Evolutionary conservation across 2,329 filamentous ascomycete species (phyloP).

Genomic region (Venturia aucupariae): DNA sequence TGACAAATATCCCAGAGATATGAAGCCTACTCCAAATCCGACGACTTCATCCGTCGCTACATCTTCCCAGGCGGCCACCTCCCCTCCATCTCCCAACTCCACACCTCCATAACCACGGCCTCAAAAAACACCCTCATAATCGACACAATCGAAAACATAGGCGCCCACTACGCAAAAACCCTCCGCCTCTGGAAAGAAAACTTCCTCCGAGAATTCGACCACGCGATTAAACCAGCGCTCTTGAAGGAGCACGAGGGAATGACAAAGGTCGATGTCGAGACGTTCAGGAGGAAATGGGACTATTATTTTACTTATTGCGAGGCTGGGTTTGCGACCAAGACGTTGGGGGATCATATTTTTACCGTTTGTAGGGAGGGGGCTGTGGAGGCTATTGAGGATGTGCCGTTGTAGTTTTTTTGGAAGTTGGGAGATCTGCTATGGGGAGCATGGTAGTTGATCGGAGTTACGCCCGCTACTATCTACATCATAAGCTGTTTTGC

Average conservation of each 20-base stretch:
- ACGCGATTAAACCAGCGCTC: slow-evolving; percentile 51
- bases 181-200: slow-evolving; percentile 58
- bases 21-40: slow-evolving; percentile 54
- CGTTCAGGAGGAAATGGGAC: slow-evolving; percentile 65
- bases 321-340: slow-evolving; percentile 63
- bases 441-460: too few relatives aligned
- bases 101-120: slow-evolving; percentile 52
- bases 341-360: slow-evolving; percentile 63
- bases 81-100: slow-evolving; percentile 56
- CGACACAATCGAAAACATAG: slow-evolving; percentile 62
- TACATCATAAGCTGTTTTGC: too few relatives aligned
- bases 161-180: slow-evolving; percentile 63
- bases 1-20: too few relatives aligned
- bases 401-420: slow-evolving; percentile 46
- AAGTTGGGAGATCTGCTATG: too few relatives aligned
- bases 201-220: slow-evolving; percentile 55
- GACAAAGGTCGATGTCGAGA: slow-evolving; percentile 52
- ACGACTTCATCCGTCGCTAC: slow-evolving; percentile 69
- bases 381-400: slow-evolving; percentile 59
- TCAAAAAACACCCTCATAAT: slow-evolving; percentile 55
- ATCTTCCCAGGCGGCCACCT: slow-evolving; percentile 73
- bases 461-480: too few relatives aligned
- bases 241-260: slow-evolving; percentile 49
- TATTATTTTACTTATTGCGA: slow-evolving; percentile 73
- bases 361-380: slow-evolving; percentile 58